Base-by-base conservation (phyloP, 768 basidiomycete genomes). In the Tephrocybe rancida region DNA sequence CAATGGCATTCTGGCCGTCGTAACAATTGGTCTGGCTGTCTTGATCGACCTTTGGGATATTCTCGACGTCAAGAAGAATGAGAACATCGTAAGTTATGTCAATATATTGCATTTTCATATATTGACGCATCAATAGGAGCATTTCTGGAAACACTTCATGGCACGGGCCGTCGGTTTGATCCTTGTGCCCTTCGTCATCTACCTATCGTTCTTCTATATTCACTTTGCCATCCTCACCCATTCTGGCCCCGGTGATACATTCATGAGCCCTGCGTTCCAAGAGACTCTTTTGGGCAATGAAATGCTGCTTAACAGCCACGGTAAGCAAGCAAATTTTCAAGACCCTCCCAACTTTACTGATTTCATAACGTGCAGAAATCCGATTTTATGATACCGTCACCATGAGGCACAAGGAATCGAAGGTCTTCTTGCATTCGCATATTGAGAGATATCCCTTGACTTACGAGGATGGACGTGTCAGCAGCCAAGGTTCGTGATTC, bases 211-310 rank as follows among this genome's bases (percentile, higher is more conserved):
- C 80, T 99, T 99, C 81, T 99, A 90, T 73, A 73, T 97, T 22
- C 97, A 99, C 70, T 96, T 99, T 65, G 77, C 87, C 24, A 79
- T 98, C 57, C 85, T 98, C 59, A 90, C 77, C 7, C 81, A 87
- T 59, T 95, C 95, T 10, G 97, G 97, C 22, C 82, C 95, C 27
- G 97, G 97, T 5, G 97, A 98, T 65, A 78, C 80, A 34, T 99
- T 98, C 76, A 98, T 98, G 97, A 94, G 90, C 67, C 95, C 97
- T 5, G 87, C 86, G 4, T 99, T 99, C 84, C 97, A 99, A 72
- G 95, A 98, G 73, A 97, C 95, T 16, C 77, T 99, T 46, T 70
- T 78, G 19, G 95, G 94, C 26, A 99, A 97, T 61, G 95, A 98
- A 64, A 78, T 99, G 71, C 72, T 98, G 52, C 67, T 98, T 57